Base-by-base conservation (phyloP, 148 eudicot species). In the Silene uniflora region DNA sequence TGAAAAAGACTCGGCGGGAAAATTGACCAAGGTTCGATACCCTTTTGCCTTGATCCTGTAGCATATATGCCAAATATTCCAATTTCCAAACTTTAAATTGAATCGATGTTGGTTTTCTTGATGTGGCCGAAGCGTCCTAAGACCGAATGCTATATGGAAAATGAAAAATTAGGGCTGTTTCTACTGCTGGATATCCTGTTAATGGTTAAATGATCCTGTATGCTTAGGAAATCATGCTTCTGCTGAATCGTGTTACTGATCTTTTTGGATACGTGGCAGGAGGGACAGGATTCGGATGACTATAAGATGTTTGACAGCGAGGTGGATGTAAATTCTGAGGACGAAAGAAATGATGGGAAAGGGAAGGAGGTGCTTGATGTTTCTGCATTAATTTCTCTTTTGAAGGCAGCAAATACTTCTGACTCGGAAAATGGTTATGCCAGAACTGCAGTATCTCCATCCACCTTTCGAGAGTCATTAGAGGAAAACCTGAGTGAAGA, bases 311-410 rank as follows among this genome's bases (percentile, higher is more conserved):
- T n/a, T n/a, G 98, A 88, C 75, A 92, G 91, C 78, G 91, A 91
- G 76, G 87, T 93, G 60, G 91, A 86, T 55, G 85, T 90, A 9
- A 87, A 88, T 39, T 91, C 98, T 0, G 93, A 92, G 22, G 97
- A 89, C 78, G 96, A 91, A 82, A 94, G 44, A 54, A 96, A 84
- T 70, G 85, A 86, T 61, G 92, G 83, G 58, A 93, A 89, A 62
- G 97, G 88, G 21, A 89, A 89, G 61, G 97, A 89, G 77, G 61
- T 91, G 68, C 88, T 91, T 82, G 96, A 91, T 83, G 84, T 95
- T 68, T 87, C 97, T 56, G 92, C 98, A 39, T 83, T 94, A 70
- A 90, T 95, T 58, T 93, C 98, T 72, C 90, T 94, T 60, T 75
- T 94, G 78, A 94, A 91, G 78, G 97, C 98, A 8, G 98, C 96